Evolutionary conservation across 2,329 filamentous ascomycete species (phyloP).

Genomic region (Fonsecaea multimorphosa): DNA sequence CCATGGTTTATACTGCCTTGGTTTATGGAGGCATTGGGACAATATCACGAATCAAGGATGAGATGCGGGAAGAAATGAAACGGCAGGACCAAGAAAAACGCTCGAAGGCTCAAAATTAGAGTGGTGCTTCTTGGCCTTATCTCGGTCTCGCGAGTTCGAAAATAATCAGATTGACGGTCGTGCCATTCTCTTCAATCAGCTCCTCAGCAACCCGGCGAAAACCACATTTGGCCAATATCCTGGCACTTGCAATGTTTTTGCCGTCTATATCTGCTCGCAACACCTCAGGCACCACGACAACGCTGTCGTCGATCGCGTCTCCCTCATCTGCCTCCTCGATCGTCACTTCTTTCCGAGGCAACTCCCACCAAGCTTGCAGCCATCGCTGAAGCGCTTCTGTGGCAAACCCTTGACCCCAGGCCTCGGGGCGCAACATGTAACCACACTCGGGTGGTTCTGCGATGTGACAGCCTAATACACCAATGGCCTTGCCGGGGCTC

Average conservation of each 20-base stretch:
- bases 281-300: slow-evolving; percentile 16
- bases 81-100: slow-evolving; percentile 23
- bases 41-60: slow-evolving; percentile 59
- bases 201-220: slow-evolving; percentile 21
- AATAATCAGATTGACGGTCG: slow-evolving; percentile 16
- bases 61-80: slow-evolving; percentile 51
- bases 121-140: neutral
- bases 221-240: slow-evolving; percentile 30
- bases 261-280: slow-evolving; percentile 25
- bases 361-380: slow-evolving; percentile 55
- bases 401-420: slow-evolving; percentile 64
- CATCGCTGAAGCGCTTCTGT: slow-evolving; percentile 62
- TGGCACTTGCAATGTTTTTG: slow-evolving; percentile 28
- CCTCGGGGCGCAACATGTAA: slow-evolving; percentile 61
- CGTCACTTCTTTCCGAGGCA: slow-evolving; percentile 56
- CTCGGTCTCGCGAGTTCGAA: slow-evolving; percentile 18
- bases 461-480: slow-evolving; percentile 56
- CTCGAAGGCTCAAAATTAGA: slow-evolving; percentile 12
- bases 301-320: neutral
- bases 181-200: slow-evolving; percentile 23
- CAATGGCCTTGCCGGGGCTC: slow-evolving; percentile 44
- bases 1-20: slow-evolving; percentile 86
- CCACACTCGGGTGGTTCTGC: slow-evolving; percentile 59
- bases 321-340: slow-evolving; percentile 39
- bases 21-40: slow-evolving; percentile 69